phyloP scores from a whole-genome alignment of 2,329 filamentous ascomycete genomes.

The Basipetospora chlamydospora region DNA sequence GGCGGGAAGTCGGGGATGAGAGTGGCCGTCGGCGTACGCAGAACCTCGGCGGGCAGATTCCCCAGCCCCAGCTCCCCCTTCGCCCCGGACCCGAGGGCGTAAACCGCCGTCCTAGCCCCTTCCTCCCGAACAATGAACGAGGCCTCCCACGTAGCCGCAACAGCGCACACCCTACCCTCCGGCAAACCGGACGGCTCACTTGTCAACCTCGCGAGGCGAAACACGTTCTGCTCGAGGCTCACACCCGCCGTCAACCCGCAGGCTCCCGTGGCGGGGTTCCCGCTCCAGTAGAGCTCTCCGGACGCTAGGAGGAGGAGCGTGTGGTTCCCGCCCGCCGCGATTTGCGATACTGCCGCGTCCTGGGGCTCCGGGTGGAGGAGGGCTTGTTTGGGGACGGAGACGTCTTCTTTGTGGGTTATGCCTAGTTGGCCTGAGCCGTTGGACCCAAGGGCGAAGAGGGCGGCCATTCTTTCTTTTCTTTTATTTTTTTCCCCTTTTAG shows the following conservation, averaged over 20 bases:
- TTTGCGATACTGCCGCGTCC: constrained; percentile 20
- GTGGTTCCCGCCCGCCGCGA: constrained; percentile 69
- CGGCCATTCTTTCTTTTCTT: no score
- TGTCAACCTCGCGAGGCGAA: background rate
- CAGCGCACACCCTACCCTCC: constrained; percentile 8
- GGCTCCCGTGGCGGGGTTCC: constrained; percentile 40
- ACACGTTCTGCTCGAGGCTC: background rate
- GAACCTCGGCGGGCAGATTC: constrained; percentile 20
- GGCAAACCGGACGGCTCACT: background rate
- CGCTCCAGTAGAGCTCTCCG: constrained; percentile 50
- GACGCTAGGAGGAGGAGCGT: constrained; percentile 54
- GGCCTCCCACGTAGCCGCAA: constrained; percentile 68
- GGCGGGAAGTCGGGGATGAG: constrained; percentile 52
- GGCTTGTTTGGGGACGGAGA: constrained; percentile 49
- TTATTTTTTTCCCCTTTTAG: no score
- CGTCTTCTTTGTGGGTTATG: constrained; percentile 55
- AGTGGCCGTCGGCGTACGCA: constrained; percentile 31
- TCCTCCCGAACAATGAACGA: constrained; percentile 45
- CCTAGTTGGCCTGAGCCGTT: constrained; percentile 66
- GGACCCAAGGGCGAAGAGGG: constrained; percentile 56
- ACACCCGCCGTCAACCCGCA: constrained; percentile 26
- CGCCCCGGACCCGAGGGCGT: constrained; percentile 48
- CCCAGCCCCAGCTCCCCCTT: constrained; percentile 64
- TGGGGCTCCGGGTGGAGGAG: constrained; percentile 33
- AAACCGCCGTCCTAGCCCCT: constrained; percentile 32